Base-by-base conservation (phyloP, 495 filamentous ascomycete genomes). In the Talaromyces proteolyticus region DNA sequence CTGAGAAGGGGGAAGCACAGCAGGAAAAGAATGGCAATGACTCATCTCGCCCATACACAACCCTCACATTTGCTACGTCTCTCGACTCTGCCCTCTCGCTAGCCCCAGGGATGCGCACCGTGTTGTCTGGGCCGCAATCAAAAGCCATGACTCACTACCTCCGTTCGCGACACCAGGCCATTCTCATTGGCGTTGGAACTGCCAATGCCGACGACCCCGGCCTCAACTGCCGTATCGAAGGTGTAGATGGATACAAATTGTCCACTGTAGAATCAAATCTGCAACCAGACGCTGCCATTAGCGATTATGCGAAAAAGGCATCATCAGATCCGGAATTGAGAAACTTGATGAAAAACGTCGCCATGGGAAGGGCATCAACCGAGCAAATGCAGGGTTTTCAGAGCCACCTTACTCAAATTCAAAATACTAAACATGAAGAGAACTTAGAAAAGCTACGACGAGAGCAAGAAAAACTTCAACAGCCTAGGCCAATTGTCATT, bases 81-180 rank as follows among this genome's bases (percentile, higher is more conserved):
- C 81, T 97, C 43, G 92, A 97, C 64, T 84, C 83, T 12, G 76
- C 79, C 22, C 65, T 97, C 39, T 76, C 89, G 6, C 67, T 91
- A 4, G 72, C 82, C 0, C 89, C 89, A 0, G 89, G 90, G 17
- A 68, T 76, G 29, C 84, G 82, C 50, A 96, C 91, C 2, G 63
- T 73, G 0, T 81, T 96, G 3, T 96, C 91, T 1, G 90, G 91
- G 4, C 80, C 84, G 0, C 72, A 82, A 41, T 86, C 89, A 17
- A 96, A 95, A 63, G 83, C 85, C 37, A 90, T 97, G 86, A 96
- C 92, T 8, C 92, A 97, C 62, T 89, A 86, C 60, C 80, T 97
- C 5, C 88, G 92, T 49, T 81, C 81, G 6, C 77, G 75, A 5
- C 91, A 97, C 64, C 81, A 87, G 49, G 89, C 87, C 6, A 95